Percentiles rank a stretch among this genome's conserved stretches.
Evolutionary conservation across 1,139 yeast species (phyloP).

Genomic region (Pichia sp.): DNA sequence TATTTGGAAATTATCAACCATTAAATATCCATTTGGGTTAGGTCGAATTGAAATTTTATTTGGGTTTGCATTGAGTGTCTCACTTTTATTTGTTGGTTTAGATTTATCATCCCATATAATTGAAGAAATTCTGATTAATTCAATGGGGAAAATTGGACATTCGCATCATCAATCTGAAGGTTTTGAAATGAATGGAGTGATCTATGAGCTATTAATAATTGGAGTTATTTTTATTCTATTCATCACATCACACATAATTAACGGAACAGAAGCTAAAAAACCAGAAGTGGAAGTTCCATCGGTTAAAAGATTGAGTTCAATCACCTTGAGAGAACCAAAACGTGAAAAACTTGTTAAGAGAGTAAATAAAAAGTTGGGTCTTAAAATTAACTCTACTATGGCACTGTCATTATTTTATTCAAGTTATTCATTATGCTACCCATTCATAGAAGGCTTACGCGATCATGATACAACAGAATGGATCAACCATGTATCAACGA

Average conservation of each 20-base stretch:
- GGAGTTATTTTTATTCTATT: slow-evolving; percentile 25
- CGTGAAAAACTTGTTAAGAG: slow-evolving; percentile 5
- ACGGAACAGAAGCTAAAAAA: neutral
- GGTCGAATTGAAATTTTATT: slow-evolving; percentile 82
- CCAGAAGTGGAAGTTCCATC: neutral
- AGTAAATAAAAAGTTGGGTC: slow-evolving; percentile 4
- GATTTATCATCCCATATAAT: slow-evolving; percentile 79
- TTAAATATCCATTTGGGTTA: slow-evolving; percentile 85
- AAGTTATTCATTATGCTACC: slow-evolving; percentile 28
- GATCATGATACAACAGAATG: slow-evolving; percentile 17
- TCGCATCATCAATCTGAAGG: slow-evolving; percentile 30
- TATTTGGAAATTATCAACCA: slow-evolving; percentile 81
- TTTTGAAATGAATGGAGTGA: slow-evolving; percentile 25
- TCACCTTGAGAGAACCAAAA: slow-evolving; percentile 24
- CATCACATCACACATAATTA: slow-evolving; percentile 10
- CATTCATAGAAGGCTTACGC: slow-evolving; percentile 12
- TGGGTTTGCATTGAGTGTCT: slow-evolving; percentile 81
- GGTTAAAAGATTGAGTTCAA: slow-evolving; percentile 24
- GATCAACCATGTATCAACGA: slow-evolving; percentile 44
- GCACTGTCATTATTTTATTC: slow-evolving; percentile 56
- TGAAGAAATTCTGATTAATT: slow-evolving; percentile 58
- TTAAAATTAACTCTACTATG: slow-evolving; percentile 46
- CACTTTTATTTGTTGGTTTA: slow-evolving; percentile 83
- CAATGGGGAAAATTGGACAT: slow-evolving; percentile 30
- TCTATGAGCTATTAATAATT: slow-evolving; percentile 28